Percentiles rank a stretch among this genome's conserved stretches.
These are phyloP conservation scores for Dothistroma septosporum DNA, from an alignment of 2,329 filamentous ascomycete genomes.

Conservation along the genomic window DNA sequence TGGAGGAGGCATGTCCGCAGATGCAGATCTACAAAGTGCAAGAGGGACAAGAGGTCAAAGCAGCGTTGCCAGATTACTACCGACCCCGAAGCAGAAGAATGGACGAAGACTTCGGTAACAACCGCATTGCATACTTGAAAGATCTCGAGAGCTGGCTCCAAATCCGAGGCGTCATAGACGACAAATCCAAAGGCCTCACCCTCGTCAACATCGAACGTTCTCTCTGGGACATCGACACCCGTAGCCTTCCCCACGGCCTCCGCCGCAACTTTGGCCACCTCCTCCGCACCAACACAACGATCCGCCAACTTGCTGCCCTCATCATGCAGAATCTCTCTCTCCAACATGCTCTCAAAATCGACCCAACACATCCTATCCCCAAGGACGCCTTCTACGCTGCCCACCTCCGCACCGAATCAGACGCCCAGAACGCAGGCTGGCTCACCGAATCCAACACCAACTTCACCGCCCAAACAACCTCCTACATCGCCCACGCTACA, in stretches of 20 bases:
- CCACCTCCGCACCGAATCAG: slow-evolving; percentile 38
- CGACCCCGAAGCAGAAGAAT: slow-evolving; percentile 21
- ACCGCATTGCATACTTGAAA: slow-evolving; percentile 14
- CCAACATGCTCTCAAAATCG: slow-evolving; percentile 26
- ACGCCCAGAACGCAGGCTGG: slow-evolving; percentile 35
- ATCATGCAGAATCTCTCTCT: slow-evolving; percentile 33
- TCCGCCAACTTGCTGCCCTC: slow-evolving; percentile 34
- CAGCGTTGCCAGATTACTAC: slow-evolving; percentile 21
- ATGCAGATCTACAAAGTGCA: slow-evolving; percentile 25
- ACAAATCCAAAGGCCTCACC: slow-evolving; percentile 6
- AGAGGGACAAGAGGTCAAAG: slow-evolving; percentile 10
- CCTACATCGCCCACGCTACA: slow-evolving; percentile 37
- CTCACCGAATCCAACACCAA: slow-evolving; percentile 29
- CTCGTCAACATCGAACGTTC: slow-evolving; percentile 30
- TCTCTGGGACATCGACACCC: slow-evolving; percentile 32
- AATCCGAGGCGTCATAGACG: background rate
- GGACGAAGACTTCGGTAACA: slow-evolving; percentile 20
- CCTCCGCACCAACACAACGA: slow-evolving; percentile 23
- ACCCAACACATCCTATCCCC: slow-evolving; percentile 29
- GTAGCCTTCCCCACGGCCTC: slow-evolving; percentile 23
- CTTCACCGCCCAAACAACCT: slow-evolving; percentile 37
- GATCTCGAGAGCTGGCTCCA: slow-evolving; percentile 3
- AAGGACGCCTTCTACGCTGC: slow-evolving; percentile 37
- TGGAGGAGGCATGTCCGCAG: slow-evolving; percentile 26
- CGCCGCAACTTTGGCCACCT: slow-evolving; percentile 31